Conservation (phyloP, 2,329 filamentous ascomycete species). For the Simplicillium aogashimaense region DNA sequence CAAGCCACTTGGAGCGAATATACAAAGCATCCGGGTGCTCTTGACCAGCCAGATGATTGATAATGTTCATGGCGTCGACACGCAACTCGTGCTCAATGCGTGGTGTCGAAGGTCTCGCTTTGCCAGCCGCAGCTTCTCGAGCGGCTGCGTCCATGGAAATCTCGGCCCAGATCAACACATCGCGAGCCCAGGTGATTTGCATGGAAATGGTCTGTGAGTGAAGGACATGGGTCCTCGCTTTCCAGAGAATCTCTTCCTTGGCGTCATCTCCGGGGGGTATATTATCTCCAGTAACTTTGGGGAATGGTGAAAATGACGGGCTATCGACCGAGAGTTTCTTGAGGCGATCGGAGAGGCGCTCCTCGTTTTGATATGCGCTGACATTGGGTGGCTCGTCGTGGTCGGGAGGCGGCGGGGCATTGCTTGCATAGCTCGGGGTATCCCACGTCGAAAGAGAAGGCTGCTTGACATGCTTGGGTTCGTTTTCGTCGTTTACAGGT, state of each 20-base stretch:
- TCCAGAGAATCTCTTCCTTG: conserved; percentile 82
- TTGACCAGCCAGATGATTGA: conserved; percentile 81
- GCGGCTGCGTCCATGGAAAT: conserved; percentile 68
- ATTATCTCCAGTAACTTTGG: conserved; percentile 75
- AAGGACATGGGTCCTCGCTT: conserved; percentile 71
- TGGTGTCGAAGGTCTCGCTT: conserved; percentile 64
- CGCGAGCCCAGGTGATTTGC: conserved; percentile 94
- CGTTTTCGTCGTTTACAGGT: not conserved
- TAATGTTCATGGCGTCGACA: conserved; percentile 83
- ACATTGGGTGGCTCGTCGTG: conserved; percentile 25
- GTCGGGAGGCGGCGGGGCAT: conserved; percentile 17
- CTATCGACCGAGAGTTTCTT: conserved; percentile 40
- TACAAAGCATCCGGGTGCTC: conserved; percentile 90
- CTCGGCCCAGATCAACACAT: conserved; percentile 82
- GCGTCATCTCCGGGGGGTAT: conserved; percentile 91
- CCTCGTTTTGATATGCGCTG: conserved; percentile 26
- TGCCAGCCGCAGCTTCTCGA: conserved; percentile 41
- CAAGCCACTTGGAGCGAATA: conserved; percentile 90
- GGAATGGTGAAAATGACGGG: conserved; percentile 86
- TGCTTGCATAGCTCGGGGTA: conserved; percentile 3
- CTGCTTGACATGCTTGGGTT: conserved; percentile 2
- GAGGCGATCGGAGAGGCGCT: conserved; percentile 23
- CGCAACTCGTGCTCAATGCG: conserved; percentile 81
- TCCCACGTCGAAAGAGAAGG: conserved; percentile 12
- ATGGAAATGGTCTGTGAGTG: conserved; percentile 92